phyloP scores from a whole-genome alignment of 116 monocot genomes.

The Dioscorea cayenensis region DNA sequence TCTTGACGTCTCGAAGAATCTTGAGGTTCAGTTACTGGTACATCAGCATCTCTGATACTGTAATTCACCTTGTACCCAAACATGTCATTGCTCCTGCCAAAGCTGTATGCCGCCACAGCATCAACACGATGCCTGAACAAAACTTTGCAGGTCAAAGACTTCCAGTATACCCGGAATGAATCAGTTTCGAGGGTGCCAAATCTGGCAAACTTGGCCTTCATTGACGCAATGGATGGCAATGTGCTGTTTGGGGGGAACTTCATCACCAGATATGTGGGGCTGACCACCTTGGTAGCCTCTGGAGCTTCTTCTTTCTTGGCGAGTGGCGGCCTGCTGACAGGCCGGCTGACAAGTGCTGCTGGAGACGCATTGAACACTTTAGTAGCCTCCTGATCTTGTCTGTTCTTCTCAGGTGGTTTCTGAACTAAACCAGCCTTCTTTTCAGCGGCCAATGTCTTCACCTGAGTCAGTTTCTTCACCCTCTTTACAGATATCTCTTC shows the following conservation, averaged over 20 bases:
- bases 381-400: not conserved
- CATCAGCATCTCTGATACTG: conserved; percentile 29
- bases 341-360: not conserved
- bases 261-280: conserved; percentile 42
- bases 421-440: conserved; percentile 23
- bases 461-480: conserved; percentile 28
- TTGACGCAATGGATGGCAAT: conserved; percentile 39
- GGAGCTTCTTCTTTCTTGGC: conserved; percentile 15
- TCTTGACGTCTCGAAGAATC: conserved; percentile 7
- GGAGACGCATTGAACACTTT: not conserved
- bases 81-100: conserved; percentile 20
- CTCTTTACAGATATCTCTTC: conserved; percentile 36
- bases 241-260: conserved; percentile 45
- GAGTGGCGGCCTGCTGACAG: not conserved
- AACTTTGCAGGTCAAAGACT: conserved; percentile 42
- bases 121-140: conserved; percentile 44
- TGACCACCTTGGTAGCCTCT: conserved; percentile 12
- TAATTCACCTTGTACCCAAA: conserved; percentile 46
- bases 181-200: conserved; percentile 46
- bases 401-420: not conserved
- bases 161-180: conserved; percentile 46
- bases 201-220: conserved; percentile 55
- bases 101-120: conserved; percentile 28
- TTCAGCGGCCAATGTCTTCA: conserved; percentile 33
- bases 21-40: not conserved